Conservation (phyloP, 176 grass and related monocot species). For the Areca catechu region DNA sequence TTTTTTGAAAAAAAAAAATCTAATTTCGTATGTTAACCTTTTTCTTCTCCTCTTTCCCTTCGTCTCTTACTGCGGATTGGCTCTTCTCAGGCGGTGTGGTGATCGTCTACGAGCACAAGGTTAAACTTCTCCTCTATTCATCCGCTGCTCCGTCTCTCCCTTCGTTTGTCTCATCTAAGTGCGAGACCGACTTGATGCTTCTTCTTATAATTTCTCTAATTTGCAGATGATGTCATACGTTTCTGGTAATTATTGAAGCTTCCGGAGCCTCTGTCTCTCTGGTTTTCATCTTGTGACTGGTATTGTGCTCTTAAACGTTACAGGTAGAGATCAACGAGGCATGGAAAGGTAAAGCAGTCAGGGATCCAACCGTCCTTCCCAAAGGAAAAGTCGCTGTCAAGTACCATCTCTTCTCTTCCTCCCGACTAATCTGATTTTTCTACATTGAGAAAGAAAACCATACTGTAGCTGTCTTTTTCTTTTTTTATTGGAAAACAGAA, state of each 20-base stretch:
- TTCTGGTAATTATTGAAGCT: constrained; percentile 35
- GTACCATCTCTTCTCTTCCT: constrained; percentile 23
- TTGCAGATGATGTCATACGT: constrained; percentile 63
- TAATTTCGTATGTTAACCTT: no score
- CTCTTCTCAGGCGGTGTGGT: constrained; percentile 64
- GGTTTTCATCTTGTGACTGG: neutral
- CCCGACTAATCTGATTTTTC: neutral
- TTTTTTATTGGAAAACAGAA: no score
- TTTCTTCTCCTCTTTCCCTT: no score
- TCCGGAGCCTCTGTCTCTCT: neutral
- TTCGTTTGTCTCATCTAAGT: constrained; percentile 20
- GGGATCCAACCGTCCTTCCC: constrained; percentile 43
- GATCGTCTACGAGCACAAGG: constrained; percentile 84
- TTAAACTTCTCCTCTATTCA: neutral
- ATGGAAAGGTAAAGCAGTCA: constrained; percentile 43
- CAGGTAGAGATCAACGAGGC: constrained; percentile 66
- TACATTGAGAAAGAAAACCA: neutral
- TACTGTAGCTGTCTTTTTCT: neutral
- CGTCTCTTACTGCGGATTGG: no score
- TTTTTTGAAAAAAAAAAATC: no score
- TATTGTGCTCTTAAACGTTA: neutral
- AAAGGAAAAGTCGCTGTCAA: constrained; percentile 73
- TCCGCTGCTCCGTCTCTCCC: neutral
- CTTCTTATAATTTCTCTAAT: neutral
- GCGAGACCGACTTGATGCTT: neutral